Conservation (phyloP, 2,329 filamentous ascomycete genomes). For the Polytolypa hystricis region DNA sequence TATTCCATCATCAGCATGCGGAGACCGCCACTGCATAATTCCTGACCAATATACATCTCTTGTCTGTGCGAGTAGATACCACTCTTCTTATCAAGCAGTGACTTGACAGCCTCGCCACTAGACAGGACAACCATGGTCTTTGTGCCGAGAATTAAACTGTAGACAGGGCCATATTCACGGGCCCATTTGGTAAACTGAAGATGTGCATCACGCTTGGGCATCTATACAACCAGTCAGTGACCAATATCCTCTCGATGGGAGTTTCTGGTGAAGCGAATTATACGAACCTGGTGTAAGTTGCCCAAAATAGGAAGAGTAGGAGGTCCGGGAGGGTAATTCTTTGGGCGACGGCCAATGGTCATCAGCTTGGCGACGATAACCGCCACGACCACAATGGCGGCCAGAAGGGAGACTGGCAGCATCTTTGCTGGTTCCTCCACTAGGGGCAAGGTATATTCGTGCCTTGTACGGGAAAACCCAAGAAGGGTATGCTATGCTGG, state of each 20-base stretch:
- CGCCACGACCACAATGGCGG: conserved; percentile 7
- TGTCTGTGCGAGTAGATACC: conserved; percentile 40
- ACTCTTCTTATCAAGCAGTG: conserved; percentile 42
- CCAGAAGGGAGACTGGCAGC: conserved; percentile 2
- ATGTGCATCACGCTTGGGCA: conserved; percentile 34
- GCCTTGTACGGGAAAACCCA: too few relatives aligned
- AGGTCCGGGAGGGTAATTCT: conserved; percentile 38
- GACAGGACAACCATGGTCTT: conserved; percentile 39
- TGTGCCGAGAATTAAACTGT: conserved; percentile 41
- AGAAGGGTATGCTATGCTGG: too few relatives aligned
- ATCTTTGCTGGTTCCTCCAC: too few relatives aligned
- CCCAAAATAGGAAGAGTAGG: conserved; percentile 42
- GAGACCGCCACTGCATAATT: conserved; percentile 20
- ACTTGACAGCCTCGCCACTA: conserved; percentile 37
- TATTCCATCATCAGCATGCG: conserved; percentile 24
- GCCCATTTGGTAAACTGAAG: conserved; percentile 44
- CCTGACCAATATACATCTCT: conserved; percentile 35
- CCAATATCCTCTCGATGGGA: conserved; percentile 2
- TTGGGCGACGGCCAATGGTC: conserved; percentile 17
- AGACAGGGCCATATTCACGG: conserved; percentile 41
- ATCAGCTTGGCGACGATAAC: conserved; percentile 11
- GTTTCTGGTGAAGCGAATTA: conserved; percentile 7
- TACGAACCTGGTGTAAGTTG: conserved; percentile 42
- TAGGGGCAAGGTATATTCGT: too few relatives aligned
- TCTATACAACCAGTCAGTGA: conserved; percentile 21